Conservation (phyloP, 306 rosid genomes). For the Vigna unguiculata region DNA sequence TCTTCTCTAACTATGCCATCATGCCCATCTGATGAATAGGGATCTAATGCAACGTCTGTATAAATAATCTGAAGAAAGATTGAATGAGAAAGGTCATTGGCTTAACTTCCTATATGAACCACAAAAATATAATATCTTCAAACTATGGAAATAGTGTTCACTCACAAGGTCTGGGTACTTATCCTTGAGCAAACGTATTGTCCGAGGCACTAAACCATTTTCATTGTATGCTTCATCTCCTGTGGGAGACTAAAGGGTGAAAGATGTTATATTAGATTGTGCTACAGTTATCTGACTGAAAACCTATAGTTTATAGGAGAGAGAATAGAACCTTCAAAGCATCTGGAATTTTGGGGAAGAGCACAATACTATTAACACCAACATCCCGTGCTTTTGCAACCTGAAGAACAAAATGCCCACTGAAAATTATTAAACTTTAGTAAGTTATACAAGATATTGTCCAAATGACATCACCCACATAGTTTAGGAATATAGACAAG, state of each 20-base stretch:
- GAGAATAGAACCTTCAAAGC: slow-evolving; percentile 75
- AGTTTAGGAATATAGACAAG: slow-evolving; percentile 21
- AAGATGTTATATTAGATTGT: slow-evolving; percentile 40
- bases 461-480: slow-evolving; percentile 28
- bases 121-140: slow-evolving; percentile 30
- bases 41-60: slow-evolving; percentile 98
- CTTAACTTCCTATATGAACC: slow-evolving; percentile 35
- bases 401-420: slow-evolving; percentile 60
- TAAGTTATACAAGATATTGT: slow-evolving; percentile 11
- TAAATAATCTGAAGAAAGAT: slow-evolving; percentile 72
- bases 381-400: slow-evolving; percentile 90
- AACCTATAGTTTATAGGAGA: slow-evolving; percentile 18
- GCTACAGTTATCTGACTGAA: slow-evolving; percentile 28
- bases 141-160: slow-evolving; percentile 23
- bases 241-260: slow-evolving; percentile 65
- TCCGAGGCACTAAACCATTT: slow-evolving; percentile 88
- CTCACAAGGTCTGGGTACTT: slow-evolving; percentile 96
- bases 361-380: slow-evolving; percentile 87
- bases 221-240: slow-evolving; percentile 95
- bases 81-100: slow-evolving; percentile 14
- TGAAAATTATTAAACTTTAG: slow-evolving; percentile 25
- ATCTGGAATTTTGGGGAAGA: slow-evolving; percentile 97
- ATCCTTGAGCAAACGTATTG: slow-evolving; percentile 88
- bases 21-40: slow-evolving; percentile 96
- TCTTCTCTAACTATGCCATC: slow-evolving; percentile 98